These are phyloP conservation scores for Candida anglica DNA, from an alignment of 805 yeast species.

Conservation along the genomic window DNA sequence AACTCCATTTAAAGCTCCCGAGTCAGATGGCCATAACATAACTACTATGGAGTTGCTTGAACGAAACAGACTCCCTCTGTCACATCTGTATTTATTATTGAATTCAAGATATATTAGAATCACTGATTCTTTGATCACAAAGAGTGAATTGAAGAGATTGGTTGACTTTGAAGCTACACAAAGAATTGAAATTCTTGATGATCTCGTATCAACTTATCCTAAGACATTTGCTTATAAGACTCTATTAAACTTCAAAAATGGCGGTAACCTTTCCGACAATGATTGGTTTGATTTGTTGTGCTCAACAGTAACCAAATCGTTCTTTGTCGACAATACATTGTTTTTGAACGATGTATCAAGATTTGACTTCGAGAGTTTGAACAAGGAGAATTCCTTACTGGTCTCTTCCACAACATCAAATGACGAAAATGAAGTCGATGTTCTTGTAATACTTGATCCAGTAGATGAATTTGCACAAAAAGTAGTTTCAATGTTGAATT, in stretches of 20 bases:
- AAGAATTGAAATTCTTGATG: slow-evolving; percentile 33
- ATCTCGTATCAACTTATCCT: slow-evolving; percentile 24
- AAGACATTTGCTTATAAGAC: slow-evolving; percentile 14
- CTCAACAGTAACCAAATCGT: slow-evolving; percentile 41
- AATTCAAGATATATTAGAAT: slow-evolving; percentile 53
- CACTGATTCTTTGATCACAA: slow-evolving; percentile 15
- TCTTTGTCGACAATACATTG: slow-evolving; percentile 37
- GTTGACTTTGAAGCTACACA: slow-evolving; percentile 44
- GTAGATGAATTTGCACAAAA: slow-evolving; percentile 65
- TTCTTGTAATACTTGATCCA: slow-evolving; percentile 69
- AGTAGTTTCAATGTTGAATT: slow-evolving; percentile 40
- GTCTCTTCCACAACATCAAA: slow-evolving; percentile 13
- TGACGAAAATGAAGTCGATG: slow-evolving; percentile 37
- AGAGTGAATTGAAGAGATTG: slow-evolving; percentile 31
- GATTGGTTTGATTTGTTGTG: slow-evolving; percentile 49
- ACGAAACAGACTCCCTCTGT: slow-evolving; percentile 24
- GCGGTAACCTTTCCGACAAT: slow-evolving; percentile 13
- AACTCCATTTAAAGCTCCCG: not conserved
- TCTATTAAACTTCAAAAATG: slow-evolving; percentile 15
- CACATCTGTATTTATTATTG: slow-evolving; percentile 38
- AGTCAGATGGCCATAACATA: not conserved
- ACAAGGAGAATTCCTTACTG: slow-evolving; percentile 22
- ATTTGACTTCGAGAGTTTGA: slow-evolving; percentile 38
- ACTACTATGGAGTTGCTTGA: slow-evolving; percentile 18
- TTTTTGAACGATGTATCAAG: slow-evolving; percentile 42